phyloP scores from a whole-genome alignment of 441 rosid genomes.

The Viola pubescens region DNA sequence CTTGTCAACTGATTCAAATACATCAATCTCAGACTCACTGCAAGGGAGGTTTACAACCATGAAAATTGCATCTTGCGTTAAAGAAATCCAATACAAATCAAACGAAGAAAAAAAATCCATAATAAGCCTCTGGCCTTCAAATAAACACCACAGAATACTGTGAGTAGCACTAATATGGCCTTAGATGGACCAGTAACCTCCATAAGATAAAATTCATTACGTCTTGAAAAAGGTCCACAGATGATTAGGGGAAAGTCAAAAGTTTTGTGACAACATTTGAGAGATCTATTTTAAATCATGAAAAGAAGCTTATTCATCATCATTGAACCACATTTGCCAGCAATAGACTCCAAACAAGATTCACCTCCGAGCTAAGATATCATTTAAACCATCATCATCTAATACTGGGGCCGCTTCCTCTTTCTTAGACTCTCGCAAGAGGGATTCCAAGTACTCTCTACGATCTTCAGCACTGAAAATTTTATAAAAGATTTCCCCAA shows the following conservation, averaged over 20 bases:
- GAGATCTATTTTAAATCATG: no score
- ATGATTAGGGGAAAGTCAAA: no score
- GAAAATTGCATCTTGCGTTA: conserved; percentile 1
- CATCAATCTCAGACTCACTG: conserved; percentile 88
- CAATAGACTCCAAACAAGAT: conserved; percentile 9
- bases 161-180: no score
- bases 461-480: conserved; percentile 86
- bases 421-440: conserved; percentile 84
- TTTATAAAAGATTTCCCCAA: conserved; percentile 13
- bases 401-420: conserved; percentile 87
- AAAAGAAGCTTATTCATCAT: no score
- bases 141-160: not conserved
- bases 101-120: not conserved
- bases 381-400: conserved; percentile 79
- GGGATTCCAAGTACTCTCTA: conserved; percentile 81
- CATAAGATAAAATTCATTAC: no score
- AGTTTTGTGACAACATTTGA: no score
- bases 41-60: conserved; percentile 11
- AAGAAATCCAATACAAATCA: conserved; percentile 3
- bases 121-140: not conserved
- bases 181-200: no score
- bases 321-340: no score
- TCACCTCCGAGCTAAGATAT: conserved; percentile 85
- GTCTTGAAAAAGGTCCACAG: no score
- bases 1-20: conserved; percentile 78